phyloP scores from a whole-genome alignment of 345 rosid species.

The Hibiscus syriacus region DNA sequence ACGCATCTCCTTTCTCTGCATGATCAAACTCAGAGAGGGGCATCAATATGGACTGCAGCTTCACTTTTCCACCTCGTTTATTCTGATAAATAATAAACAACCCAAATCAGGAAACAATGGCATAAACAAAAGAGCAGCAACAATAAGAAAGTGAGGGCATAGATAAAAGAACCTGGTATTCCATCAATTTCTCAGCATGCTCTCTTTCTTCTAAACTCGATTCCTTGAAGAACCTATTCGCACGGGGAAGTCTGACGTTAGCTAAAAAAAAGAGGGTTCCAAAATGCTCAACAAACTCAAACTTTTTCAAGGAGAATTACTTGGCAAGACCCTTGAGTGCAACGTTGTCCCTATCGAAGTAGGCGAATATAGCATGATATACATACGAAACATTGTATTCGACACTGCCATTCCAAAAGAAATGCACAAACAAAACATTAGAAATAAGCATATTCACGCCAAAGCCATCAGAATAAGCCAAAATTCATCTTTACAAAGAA shows the following conservation, averaged over 20 bases:
- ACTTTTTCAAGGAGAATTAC: conserved; percentile 28
- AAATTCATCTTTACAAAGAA: background rate
- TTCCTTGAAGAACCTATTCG: conserved; percentile 77
- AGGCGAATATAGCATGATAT: conserved; percentile 85
- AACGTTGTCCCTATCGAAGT: conserved; percentile 80
- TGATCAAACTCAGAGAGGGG: conserved; percentile 84
- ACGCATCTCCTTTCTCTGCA: conserved; percentile 87
- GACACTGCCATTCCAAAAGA: conserved; percentile 43
- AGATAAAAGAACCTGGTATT: conserved; percentile 56
- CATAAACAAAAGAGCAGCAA: background rate
- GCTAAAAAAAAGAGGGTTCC: background rate
- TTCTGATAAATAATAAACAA: conserved; percentile 31
- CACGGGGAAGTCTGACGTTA: conserved; percentile 2
- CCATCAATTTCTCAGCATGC: conserved; percentile 89
- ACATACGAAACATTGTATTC: conserved; percentile 87
- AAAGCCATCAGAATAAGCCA: background rate
- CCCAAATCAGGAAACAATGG: background rate
- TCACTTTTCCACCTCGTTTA: conserved; percentile 84
- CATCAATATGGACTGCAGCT: conserved; percentile 52
- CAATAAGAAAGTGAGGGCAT: background rate
- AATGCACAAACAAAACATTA: background rate
- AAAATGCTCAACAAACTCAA: background rate
- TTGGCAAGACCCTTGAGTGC: conserved; percentile 90
- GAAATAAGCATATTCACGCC: background rate
- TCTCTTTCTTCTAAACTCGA: conserved; percentile 87